phyloP scores from a whole-genome alignment of 208 protist species.

The Trypanosoma brucei region DNA sequence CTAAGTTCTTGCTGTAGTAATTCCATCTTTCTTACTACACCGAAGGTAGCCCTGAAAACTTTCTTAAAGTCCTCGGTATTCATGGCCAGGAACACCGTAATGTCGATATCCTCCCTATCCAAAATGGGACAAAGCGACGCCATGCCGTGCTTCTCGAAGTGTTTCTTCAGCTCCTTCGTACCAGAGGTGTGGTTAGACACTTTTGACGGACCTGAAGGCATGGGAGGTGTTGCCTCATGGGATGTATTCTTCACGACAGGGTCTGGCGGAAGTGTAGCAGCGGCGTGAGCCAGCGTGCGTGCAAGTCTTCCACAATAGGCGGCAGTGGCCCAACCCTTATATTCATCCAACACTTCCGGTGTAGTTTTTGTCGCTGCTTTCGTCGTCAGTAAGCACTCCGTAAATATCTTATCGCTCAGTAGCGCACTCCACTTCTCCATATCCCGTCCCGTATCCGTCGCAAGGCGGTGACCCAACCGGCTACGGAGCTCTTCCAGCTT shows the following conservation, averaged over 20 bases:
- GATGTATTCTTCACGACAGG: neutral
- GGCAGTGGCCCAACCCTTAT: conserved; percentile 29
- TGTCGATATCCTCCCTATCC: conserved; percentile 71
- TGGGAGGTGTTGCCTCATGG: neutral
- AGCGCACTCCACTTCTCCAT: conserved; percentile 38
- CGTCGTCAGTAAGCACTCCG: conserved; percentile 43
- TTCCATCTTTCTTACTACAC: conserved; percentile 68
- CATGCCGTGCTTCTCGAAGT: conserved; percentile 67
- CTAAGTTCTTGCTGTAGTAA: conserved; percentile 72
- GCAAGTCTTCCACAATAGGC: conserved; percentile 24
- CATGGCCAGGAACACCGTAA: conserved; percentile 79
- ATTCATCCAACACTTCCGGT: conserved; percentile 15
- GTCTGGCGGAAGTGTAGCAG: conserved; percentile 45
- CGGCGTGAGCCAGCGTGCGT: conserved; percentile 36
- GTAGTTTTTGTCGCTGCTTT: conserved; percentile 22
- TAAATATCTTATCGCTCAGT: conserved; percentile 40
- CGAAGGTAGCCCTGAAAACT: conserved; percentile 84
- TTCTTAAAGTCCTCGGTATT: conserved; percentile 50
- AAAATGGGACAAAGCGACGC: conserved; percentile 35
- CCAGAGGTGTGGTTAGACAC: conserved; percentile 32
- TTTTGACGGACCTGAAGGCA: neutral
- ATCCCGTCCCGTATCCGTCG: conserved; percentile 51
- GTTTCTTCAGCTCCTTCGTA: conserved; percentile 39
- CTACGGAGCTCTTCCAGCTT: conserved; percentile 61
- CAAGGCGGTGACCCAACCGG: conserved; percentile 53